These are phyloP conservation scores for Oryza rufipogon DNA, from an alignment of 176 grass and related monocot genomes.

Conservation along the genomic window DNA sequence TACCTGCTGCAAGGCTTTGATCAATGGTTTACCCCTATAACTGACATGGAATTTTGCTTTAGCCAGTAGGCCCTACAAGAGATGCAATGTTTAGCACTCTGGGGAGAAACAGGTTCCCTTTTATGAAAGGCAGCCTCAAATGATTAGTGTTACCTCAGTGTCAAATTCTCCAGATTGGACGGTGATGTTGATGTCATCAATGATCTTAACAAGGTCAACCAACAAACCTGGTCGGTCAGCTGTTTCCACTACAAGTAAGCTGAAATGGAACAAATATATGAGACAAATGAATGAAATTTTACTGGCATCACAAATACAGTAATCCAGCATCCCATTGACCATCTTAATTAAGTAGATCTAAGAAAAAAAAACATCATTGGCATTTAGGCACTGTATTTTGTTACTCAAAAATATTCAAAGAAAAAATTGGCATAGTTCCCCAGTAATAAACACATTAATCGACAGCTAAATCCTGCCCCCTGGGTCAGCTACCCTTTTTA, in stretches of 20 bases:
- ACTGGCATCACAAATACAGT: not conserved
- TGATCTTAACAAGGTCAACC: conserved; percentile 93
- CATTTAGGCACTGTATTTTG: conserved; percentile 4
- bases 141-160: conserved; percentile 62
- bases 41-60: conserved; percentile 99
- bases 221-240: conserved; percentile 88
- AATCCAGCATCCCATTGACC: conserved; percentile 17
- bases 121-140: not conserved
- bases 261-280: conserved; percentile 44
- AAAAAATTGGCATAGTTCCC: not conserved
- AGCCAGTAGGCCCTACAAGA: conserved; percentile 77
- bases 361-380: not conserved
- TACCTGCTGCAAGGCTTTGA: conserved; percentile 75
- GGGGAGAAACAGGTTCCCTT: conserved; percentile 22
- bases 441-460: conserved; percentile 5
- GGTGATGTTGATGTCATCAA: conserved; percentile 79
- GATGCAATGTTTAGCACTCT: conserved; percentile 24
- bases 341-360: not conserved
- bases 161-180: conserved; percentile 97
- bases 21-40: conserved; percentile 72
- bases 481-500: conserved; percentile 2
- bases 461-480: not conserved
- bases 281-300: conserved; percentile 1
- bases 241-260: conserved; percentile 92
- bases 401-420: conserved; percentile 19